Conservation (phyloP, 1,284 basidiomycete genomes). For the Tilletia walkeri region DNA sequence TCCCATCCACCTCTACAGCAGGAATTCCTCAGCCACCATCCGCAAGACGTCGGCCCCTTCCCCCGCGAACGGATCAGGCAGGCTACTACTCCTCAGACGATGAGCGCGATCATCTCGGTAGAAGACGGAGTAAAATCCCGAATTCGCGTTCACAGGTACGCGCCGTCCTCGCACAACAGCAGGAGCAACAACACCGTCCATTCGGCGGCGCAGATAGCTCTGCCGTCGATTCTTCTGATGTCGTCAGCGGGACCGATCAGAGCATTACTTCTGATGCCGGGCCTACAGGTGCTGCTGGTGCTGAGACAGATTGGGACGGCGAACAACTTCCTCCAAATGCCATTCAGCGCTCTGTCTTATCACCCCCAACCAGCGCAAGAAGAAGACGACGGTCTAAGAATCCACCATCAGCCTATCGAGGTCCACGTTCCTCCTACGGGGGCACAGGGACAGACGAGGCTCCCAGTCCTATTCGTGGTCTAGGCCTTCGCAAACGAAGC, state of each 20-base stretch:
- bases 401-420: conserved; percentile 17
- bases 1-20: background rate
- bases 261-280: background rate
- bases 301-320: conserved; percentile 35
- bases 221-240: background rate
- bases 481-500: background rate
- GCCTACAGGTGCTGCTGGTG: background rate
- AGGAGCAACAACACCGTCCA: background rate
- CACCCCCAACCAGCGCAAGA: conserved; percentile 12
- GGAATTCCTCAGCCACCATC: background rate
- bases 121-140: conserved; percentile 1
- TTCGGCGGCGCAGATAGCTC: background rate
- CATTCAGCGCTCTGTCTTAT: conserved; percentile 6
- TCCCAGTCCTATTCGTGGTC: background rate
- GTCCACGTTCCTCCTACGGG: background rate
- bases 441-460: background rate
- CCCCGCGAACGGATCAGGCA: background rate
- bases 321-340: conserved; percentile 40
- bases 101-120: background rate
- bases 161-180: conserved; percentile 8
- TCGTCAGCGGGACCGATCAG: background rate
- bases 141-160: background rate
- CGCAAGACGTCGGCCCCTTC: background rate
- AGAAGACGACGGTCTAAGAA: background rate
- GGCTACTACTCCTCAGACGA: conserved; percentile 11